Evolutionary conservation across 2,329 filamentous ascomycete genomes (phyloP).

Genomic region (Ceratocystis variospora): DNA sequence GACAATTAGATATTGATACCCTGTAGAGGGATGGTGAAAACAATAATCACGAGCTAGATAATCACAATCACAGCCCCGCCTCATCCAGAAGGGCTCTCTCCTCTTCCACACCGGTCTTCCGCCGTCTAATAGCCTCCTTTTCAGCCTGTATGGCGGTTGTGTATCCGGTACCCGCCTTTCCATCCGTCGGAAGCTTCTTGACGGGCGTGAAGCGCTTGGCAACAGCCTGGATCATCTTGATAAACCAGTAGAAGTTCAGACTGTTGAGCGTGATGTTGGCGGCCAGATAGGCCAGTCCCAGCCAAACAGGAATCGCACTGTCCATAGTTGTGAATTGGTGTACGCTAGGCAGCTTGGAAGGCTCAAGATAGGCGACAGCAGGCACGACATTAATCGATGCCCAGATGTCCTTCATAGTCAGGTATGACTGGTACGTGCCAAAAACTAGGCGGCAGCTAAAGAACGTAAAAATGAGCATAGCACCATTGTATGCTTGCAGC

Average conservation of each 20-base stretch:
- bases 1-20: neutral
- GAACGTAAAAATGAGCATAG: conserved; percentile 57
- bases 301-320: conserved; percentile 52
- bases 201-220: conserved; percentile 52
- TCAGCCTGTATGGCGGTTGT: conserved; percentile 15
- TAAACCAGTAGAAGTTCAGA: conserved; percentile 75
- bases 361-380: conserved; percentile 21
- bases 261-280: conserved; percentile 60
- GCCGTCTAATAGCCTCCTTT: conserved; percentile 12
- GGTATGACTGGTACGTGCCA: conserved; percentile 57
- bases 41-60: neutral
- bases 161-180: conserved; percentile 1
- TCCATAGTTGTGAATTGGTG: conserved; percentile 33
- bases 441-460: conserved; percentile 65
- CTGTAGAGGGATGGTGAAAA: neutral
- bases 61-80: conserved; percentile 7
- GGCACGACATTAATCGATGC: conserved; percentile 21
- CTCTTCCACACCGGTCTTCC: conserved; percentile 13
- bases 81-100: conserved; percentile 13
- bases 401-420: conserved; percentile 59
- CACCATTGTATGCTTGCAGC: conserved; percentile 63
- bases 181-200: neutral
- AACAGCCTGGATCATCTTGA: conserved; percentile 72
- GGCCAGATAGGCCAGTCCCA: conserved; percentile 51
- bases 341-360: conserved; percentile 29